These are phyloP conservation scores for Alternaria dauci DNA, from an alignment of 2,329 filamentous ascomycete species.

Conservation along the genomic window DNA sequence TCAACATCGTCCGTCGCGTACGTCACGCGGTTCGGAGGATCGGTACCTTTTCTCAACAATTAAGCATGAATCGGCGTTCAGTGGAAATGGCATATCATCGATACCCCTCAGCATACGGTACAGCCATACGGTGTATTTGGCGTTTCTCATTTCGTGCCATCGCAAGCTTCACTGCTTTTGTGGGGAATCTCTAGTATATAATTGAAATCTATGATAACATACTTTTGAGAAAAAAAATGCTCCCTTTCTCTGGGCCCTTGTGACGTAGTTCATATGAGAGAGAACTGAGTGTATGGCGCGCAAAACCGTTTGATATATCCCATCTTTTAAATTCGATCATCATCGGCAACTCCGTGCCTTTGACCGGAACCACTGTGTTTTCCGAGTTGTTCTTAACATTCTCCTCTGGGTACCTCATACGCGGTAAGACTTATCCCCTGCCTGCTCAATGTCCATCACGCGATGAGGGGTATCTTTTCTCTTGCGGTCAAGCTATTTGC, in stretches of 20 bases:
- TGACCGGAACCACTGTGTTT: neutral
- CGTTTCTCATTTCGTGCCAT: conserved; percentile 2
- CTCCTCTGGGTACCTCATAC: neutral
- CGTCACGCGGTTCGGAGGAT: neutral
- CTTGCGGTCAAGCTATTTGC: neutral
- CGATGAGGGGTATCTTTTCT: conserved; percentile 13
- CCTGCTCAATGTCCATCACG: neutral
- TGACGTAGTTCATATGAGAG: neutral
- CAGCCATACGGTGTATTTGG: conserved; percentile 6
- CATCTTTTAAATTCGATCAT: neutral
- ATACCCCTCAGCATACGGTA: conserved; percentile 22
- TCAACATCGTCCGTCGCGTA: neutral
- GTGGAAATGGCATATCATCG: conserved; percentile 9
- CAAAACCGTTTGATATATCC: neutral
- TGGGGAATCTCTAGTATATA: neutral
- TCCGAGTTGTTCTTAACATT: neutral
- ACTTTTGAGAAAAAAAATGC: neutral
- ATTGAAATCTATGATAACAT: neutral
- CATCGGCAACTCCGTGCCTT: neutral
- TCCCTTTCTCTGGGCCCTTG: neutral
- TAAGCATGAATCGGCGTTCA: conserved; percentile 18
- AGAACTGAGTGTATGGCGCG: too few relatives aligned
- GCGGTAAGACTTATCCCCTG: neutral
- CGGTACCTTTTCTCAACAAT: neutral
- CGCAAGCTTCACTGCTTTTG: neutral